These are phyloP conservation scores for Exophiala spinifera DNA, from an alignment of 2,329 filamentous ascomycete species.

Conservation along the genomic window DNA sequence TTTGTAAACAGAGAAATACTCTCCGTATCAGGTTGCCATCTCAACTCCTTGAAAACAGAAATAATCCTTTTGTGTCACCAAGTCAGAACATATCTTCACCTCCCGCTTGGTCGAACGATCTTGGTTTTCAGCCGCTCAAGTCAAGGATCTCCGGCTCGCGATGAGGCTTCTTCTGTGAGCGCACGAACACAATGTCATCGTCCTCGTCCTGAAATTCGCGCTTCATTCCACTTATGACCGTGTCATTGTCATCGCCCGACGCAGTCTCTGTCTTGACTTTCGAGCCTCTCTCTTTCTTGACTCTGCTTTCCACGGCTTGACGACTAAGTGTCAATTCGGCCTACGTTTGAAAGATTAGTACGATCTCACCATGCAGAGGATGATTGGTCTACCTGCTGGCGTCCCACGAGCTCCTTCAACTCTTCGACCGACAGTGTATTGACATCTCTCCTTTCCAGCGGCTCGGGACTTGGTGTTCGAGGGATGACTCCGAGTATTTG, in stretches of 20 bases:
- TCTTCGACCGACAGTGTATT: slow-evolving; percentile 29
- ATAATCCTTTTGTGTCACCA: no score
- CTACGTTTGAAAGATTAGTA: no score
- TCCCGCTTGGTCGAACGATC: no score
- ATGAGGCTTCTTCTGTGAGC: slow-evolving; percentile 3
- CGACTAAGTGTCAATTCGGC: no score
- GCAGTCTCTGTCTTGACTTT: neutral
- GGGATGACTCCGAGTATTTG: slow-evolving; percentile 34
- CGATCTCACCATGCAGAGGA: no score
- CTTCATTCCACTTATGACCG: neutral
- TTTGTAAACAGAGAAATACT: no score
- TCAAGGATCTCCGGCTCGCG: neutral
- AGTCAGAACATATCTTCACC: neutral
- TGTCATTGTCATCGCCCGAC: neutral
- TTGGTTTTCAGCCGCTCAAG: slow-evolving; percentile 4
- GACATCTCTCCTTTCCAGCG: slow-evolving; percentile 27
- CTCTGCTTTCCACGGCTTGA: slow-evolving; percentile 7
- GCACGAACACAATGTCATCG: neutral
- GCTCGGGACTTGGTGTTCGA: slow-evolving; percentile 29
- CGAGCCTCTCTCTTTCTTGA: neutral
- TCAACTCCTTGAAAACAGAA: no score
- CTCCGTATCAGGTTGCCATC: no score
- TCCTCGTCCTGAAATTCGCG: slow-evolving; percentile 8
- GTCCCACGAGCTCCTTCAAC: slow-evolving; percentile 27
- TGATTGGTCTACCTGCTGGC: slow-evolving; percentile 22